A percentile compares a stretch with the other conserved stretches of the same genome.
Evolutionary conservation across 179 eudicot genomes (phyloP).

Genomic region (Silene coronaria): DNA sequence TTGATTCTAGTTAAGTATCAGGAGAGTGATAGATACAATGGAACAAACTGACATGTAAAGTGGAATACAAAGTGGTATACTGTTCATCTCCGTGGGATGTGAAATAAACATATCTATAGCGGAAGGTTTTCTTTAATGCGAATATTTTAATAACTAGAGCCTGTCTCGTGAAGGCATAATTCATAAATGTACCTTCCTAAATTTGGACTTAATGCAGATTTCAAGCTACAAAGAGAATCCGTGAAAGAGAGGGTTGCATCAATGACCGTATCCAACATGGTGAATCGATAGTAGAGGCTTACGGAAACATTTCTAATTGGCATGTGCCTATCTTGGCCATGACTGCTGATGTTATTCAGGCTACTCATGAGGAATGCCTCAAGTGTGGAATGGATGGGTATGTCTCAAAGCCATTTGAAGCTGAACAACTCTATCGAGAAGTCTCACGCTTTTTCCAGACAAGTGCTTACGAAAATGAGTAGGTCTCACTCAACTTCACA

Average conservation of each 20-base stretch:
- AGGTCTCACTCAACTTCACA: conserved; percentile 19
- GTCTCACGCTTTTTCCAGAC: conserved; percentile 61
- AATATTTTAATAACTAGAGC: not conserved
- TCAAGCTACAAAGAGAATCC: conserved; percentile 70
- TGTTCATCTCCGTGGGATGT: not conserved
- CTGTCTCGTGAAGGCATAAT: not conserved
- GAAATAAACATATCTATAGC: not conserved
- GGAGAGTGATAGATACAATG: no score
- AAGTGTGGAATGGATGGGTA: conserved; percentile 82
- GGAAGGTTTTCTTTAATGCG: not conserved
- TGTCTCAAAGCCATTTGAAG: conserved; percentile 84
- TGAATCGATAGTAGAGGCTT: conserved; percentile 30
- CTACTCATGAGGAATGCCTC: conserved; percentile 67
- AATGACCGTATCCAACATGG: conserved; percentile 40
- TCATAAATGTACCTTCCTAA: not conserved
- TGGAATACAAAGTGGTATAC: not conserved
- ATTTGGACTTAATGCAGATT: conserved; percentile 41
- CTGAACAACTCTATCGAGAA: conserved; percentile 69
- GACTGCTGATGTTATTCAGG: conserved; percentile 89
- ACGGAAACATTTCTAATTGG: conserved; percentile 39
- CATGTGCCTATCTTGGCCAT: conserved; percentile 78
- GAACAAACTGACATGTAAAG: no score
- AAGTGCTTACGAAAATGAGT: conserved; percentile 26
- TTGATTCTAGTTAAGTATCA: no score
- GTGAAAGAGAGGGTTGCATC: conserved; percentile 43